A percentile compares a stretch with the other conserved stretches of the same genome.
Conservation (phyloP, 352 stramenopile species). For the Pythium pectinolyticum region DNA sequence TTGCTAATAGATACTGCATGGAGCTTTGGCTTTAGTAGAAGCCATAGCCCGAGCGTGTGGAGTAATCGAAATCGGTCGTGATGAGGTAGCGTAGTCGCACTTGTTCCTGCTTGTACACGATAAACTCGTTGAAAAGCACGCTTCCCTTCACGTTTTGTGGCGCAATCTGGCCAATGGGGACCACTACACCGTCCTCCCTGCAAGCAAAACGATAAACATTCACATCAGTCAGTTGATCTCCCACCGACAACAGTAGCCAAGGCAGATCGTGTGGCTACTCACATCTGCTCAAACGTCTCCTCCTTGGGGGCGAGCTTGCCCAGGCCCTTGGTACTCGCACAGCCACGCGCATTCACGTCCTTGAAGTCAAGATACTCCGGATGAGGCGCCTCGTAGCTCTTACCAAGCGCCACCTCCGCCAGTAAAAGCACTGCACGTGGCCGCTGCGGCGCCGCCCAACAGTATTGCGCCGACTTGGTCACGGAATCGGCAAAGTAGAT, state of each 20-base stretch:
- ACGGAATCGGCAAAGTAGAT: slow-evolving; percentile 73
- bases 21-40: not conserved
- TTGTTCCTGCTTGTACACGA: slow-evolving; percentile 71
- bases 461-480: slow-evolving; percentile 61
- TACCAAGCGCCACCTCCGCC: slow-evolving; percentile 62
- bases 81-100: slow-evolving; percentile 64
- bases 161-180: slow-evolving; percentile 53
- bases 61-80: slow-evolving; percentile 42
- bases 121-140: slow-evolving; percentile 73
- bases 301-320: slow-evolving; percentile 46
- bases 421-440: slow-evolving; percentile 48
- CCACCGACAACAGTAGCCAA: too few species aligned
- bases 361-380: slow-evolving; percentile 56
- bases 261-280: too few species aligned
- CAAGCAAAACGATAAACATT: too few species aligned
- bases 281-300: slow-evolving; percentile 37
- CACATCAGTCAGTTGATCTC: too few species aligned
- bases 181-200: slow-evolving; percentile 47
- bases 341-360: slow-evolving; percentile 31
- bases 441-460: slow-evolving; percentile 23
- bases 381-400: slow-evolving; percentile 42
- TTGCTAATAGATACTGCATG: slow-evolving; percentile 5
- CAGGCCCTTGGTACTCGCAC: slow-evolving; percentile 43
- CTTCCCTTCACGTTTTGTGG: slow-evolving; percentile 34
- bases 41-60: not conserved